Evolutionary conservation across 164 flowering plant species (phyloP).

Genomic region (Nymphaea colorata): DNA sequence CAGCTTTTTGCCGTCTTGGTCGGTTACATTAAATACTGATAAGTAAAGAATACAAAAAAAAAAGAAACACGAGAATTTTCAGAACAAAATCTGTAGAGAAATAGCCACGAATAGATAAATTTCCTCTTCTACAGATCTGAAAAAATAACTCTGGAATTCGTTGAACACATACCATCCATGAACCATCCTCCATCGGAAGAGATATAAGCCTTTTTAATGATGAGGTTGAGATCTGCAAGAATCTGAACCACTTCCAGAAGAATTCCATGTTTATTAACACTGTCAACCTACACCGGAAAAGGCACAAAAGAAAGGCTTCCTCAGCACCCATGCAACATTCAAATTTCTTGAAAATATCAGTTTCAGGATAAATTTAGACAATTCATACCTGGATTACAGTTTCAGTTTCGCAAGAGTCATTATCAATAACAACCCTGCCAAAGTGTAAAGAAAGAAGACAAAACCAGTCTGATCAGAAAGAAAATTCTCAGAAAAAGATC

Average conservation of each 20-base stretch:
- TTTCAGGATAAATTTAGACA: not conserved
- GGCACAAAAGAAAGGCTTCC: not conserved
- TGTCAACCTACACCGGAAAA: constrained; percentile 53
- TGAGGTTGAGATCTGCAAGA: constrained; percentile 68
- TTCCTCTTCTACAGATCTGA: not conserved
- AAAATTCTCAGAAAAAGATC: not conserved
- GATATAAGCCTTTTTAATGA: constrained; percentile 68
- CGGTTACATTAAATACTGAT: constrained; percentile 58
- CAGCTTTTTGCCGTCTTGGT: constrained; percentile 44
- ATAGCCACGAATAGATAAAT: not conserved
- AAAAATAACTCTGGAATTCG: not conserved
- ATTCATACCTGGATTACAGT: constrained; percentile 33
- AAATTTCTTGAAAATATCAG: not conserved
- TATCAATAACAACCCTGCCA: constrained; percentile 46
- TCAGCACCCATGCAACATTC: not conserved
- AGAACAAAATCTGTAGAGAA: not conserved
- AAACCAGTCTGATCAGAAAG: not conserved
- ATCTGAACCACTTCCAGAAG: constrained; percentile 79
- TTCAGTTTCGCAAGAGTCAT: constrained; percentile 29
- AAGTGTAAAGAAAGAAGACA: not conserved
- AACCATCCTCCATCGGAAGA: constrained; percentile 94
- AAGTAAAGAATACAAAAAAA: constrained; percentile 1
- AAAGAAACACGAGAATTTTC: not conserved
- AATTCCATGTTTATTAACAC: constrained; percentile 72
- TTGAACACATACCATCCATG: constrained; percentile 71